Percentiles rank a stretch among this genome's conserved stretches.
Conservation (phyloP, 73 alveolate species). For the Paramecium sexaurelia region DNA sequence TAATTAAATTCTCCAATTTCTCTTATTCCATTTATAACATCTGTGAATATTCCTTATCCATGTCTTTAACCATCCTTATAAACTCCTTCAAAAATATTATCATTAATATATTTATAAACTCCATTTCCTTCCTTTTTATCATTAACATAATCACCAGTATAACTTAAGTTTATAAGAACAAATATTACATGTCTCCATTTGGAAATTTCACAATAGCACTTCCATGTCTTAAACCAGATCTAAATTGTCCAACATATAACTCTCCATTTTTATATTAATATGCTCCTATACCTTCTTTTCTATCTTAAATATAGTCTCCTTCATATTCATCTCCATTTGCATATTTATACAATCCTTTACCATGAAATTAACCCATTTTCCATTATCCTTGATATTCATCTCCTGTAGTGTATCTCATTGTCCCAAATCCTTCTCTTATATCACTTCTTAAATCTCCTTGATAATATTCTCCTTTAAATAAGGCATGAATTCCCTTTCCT, state of each 20-base stretch:
- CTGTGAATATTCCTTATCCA: neutral
- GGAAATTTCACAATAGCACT: constrained; percentile 67
- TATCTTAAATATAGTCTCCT: constrained; percentile 47
- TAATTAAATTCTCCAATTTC: neutral
- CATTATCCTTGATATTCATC: constrained; percentile 69
- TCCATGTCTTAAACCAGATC: constrained; percentile 63
- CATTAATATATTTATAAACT: neutral
- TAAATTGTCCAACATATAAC: constrained; percentile 64
- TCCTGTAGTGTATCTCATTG: constrained; percentile 45
- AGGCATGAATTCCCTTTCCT: neutral
- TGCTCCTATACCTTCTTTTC: constrained; percentile 58
- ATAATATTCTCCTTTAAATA: neutral
- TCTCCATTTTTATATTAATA: constrained; percentile 58
- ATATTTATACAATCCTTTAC: constrained; percentile 67
- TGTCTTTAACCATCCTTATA: neutral
- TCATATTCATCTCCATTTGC: constrained; percentile 68
- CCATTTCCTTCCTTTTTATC: constrained; percentile 17
- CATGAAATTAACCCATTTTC: constrained; percentile 60
- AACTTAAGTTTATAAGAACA: neutral
- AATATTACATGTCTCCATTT: constrained; percentile 65
- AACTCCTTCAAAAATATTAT: neutral
- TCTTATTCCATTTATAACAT: neutral
- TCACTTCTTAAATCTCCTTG: constrained; percentile 50
- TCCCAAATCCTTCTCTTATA: constrained; percentile 62
- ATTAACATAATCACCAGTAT: neutral